phyloP scores from a whole-genome alignment of 2,329 filamentous ascomycete species.

The Didymella keratinophila region DNA sequence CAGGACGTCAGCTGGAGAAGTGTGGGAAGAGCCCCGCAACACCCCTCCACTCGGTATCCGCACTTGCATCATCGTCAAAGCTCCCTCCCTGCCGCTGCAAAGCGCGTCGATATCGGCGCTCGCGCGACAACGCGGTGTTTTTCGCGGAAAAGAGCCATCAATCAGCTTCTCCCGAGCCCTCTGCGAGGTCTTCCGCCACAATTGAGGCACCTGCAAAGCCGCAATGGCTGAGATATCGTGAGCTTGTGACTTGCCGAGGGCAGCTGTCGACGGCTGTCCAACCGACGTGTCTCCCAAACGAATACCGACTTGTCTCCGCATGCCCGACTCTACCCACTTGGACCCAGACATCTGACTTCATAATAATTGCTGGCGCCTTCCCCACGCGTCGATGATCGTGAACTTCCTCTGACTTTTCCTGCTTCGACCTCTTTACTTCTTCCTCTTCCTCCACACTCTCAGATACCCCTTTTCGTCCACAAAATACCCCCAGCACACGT shows the following conservation, averaged over 20 bases:
- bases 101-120: conserved; percentile 30
- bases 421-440: conserved; percentile 10
- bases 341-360: conserved; percentile 42
- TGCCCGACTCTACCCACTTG: conserved; percentile 51
- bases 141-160: conserved; percentile 15
- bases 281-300: conserved; percentile 38
- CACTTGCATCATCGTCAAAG: conserved; percentile 35
- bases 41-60: conserved; percentile 23
- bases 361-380: conserved; percentile 33
- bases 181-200: conserved; percentile 18
- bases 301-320: conserved; percentile 47
- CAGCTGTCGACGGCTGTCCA: conserved; percentile 25
- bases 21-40: conserved; percentile 27
- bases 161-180: conserved; percentile 21
- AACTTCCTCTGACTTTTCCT: conserved; percentile 17
- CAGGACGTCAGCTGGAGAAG: conserved; percentile 18
- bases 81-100: conserved; percentile 33
- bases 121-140: conserved; percentile 14
- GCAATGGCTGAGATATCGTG: conserved; percentile 31
- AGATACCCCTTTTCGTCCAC: conserved; percentile 7
- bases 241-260: conserved; percentile 48
- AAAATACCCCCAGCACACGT: background rate
- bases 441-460: conserved; percentile 8
- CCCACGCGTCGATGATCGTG: conserved; percentile 26
- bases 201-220: conserved; percentile 3